phyloP scores from a whole-genome alignment of 192 early-diverging fungal genomes.

The Geranomyces michiganensis region DNA sequence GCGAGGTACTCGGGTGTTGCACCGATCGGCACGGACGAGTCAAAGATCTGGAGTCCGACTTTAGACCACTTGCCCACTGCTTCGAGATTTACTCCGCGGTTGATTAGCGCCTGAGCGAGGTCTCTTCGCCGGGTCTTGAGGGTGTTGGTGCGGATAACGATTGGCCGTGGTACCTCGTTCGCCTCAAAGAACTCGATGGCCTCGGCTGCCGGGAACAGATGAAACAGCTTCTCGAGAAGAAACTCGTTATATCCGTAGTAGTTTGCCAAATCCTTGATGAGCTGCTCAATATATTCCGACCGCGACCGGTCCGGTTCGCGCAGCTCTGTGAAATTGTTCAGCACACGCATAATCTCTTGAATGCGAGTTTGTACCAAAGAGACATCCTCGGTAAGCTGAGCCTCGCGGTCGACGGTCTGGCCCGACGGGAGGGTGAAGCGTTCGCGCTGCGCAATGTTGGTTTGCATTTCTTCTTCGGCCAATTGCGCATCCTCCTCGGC shows the following conservation, averaged over 20 bases:
- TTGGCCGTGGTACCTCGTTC: conserved; percentile 93
- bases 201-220: conserved; percentile 88
- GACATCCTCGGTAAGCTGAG: conserved; percentile 68
- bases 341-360: conserved; percentile 84
- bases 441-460: conserved; percentile 73
- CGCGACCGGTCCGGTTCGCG: conserved; percentile 76
- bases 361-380: conserved; percentile 81
- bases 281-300: conserved; percentile 82
- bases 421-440: conserved; percentile 69
- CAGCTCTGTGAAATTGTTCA: conserved; percentile 88
- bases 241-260: conserved; percentile 97
- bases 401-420: conserved; percentile 64
- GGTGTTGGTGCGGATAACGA: conserved; percentile 97
- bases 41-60: conserved; percentile 94
- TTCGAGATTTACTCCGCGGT: conserved; percentile 96
- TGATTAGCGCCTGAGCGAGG: conserved; percentile 91
- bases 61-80: conserved; percentile 99
- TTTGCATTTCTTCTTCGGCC: conserved; percentile 71
- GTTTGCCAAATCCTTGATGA: conserved; percentile 84
- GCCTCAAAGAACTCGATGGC: conserved; percentile 97
- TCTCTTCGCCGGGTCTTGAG: conserved; percentile 92
- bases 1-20: conserved; percentile 99
- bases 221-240: conserved; percentile 86
- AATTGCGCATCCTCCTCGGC: conserved; percentile 70
- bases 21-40: conserved; percentile 92